Base-by-base conservation (phyloP, 495 filamentous ascomycete genomes). In the Pseudoneurospora amorphoporcata region DNA sequence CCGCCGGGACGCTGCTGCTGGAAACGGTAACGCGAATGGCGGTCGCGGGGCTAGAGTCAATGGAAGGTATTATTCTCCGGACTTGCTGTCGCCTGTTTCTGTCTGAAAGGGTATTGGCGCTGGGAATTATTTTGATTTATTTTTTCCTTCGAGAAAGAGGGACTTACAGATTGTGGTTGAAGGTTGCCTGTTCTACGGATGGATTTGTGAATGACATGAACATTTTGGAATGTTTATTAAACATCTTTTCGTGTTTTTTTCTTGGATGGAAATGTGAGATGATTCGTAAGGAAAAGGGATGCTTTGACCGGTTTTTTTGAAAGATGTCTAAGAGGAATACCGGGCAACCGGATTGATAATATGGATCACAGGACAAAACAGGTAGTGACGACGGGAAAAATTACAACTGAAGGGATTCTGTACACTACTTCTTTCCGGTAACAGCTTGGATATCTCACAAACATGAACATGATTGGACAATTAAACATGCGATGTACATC, bases 1-100 rank as follows among this genome's bases (percentile, higher is more conserved):
- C 29, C 53, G 14, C 53, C 53, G 53, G 29, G 29, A 65, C 6
- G 3, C 53, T 35, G 29, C 53, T 17, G 53, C 29, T 29, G 23
- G 12, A 29, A 65, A 29, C 16, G 53, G 53, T 5, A 37, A 65
- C 53, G 53, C 29, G 35, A 65, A 29, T 29, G 47, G 53, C 29
- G 70, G 53, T 19, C 32, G 70, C 39, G 32, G 16, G 37, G 39
- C 40, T 70, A 65, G 17, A 14, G 32, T 71, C 29, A 68, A n/a
- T 19, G 42, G 70, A 7, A 65, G 29, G 42, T n/a, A 53, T 32
- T 72, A 65, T 16, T n/a, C 72, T 32, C 17, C 19, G 19, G 72
- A 73, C 38, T 9, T 71, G 37, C 32, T 32, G 19, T 73, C 72
- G 9, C 72, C 72, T 61, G 39, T 73, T 42, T 73, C 72, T 35